Evolutionary conservation across 2,329 filamentous ascomycete genomes (phyloP).

Genomic region (Coniochaeta sp.): DNA sequence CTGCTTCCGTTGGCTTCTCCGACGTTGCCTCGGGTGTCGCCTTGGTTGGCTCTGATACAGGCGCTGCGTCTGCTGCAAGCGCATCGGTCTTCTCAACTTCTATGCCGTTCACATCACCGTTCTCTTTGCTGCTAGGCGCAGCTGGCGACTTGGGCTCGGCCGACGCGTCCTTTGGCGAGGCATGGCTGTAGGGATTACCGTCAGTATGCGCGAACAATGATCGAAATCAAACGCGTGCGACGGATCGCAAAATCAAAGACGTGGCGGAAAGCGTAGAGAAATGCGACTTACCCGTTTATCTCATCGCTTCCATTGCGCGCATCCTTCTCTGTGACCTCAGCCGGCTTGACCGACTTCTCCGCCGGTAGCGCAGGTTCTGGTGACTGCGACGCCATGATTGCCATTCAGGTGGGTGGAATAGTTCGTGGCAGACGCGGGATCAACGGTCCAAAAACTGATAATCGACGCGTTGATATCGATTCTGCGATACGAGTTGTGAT

Average conservation of each 20-base stretch:
- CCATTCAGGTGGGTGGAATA: slow-evolving; percentile 31
- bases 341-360: slow-evolving; percentile 44
- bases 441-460: neutral
- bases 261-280: neutral
- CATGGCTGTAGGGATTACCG: slow-evolving; percentile 16
- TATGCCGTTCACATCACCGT: neutral
- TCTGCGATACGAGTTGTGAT: neutral
- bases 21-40: slow-evolving; percentile 11
- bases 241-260: neutral
- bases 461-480: neutral
- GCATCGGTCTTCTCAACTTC: neutral
- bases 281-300: slow-evolving; percentile 51
- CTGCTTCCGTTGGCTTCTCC: neutral
- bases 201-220: neutral
- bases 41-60: slow-evolving; percentile 3
- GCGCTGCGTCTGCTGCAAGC: neutral
- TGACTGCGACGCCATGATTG: slow-evolving; percentile 46
- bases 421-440: slow-evolving; percentile 13
- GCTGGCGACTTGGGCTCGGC: slow-evolving; percentile 10
- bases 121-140: slow-evolving; percentile 4
- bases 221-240: slow-evolving; percentile 9
- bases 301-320: slow-evolving; percentile 18
- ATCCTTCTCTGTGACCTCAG: slow-evolving; percentile 37
- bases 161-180: slow-evolving; percentile 14
- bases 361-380: slow-evolving; percentile 34